Evolutionary conservation across 768 basidiomycete genomes (phyloP).

Genomic region (Mycena indigotica): DNA sequence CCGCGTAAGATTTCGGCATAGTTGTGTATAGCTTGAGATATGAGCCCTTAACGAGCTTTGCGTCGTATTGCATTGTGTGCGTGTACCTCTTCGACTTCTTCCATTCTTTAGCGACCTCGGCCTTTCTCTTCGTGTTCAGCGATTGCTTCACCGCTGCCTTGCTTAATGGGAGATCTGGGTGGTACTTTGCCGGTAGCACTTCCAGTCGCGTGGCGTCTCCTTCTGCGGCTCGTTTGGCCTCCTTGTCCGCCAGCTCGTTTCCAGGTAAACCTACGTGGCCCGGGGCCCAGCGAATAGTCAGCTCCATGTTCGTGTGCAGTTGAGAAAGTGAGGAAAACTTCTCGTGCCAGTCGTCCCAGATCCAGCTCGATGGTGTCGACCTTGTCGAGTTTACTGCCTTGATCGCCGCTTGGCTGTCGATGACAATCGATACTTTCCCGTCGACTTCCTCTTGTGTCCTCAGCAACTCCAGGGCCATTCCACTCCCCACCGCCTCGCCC

Average conservation of each 20-base stretch:
- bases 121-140: not conserved
- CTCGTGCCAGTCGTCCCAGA: conserved; percentile 3
- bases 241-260: conserved; percentile 25
- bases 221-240: conserved; percentile 21
- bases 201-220: not conserved
- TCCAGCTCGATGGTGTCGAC: conserved; percentile 3
- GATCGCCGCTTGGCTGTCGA: conserved; percentile 29
- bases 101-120: not conserved
- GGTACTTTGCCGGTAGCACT: not conserved
- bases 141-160: not conserved
- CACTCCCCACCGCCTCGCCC: conserved; percentile 25
- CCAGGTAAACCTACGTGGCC: conserved; percentile 23
- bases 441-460: not conserved
- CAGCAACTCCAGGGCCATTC: conserved; percentile 19
- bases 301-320: not conserved
- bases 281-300: conserved; percentile 23
- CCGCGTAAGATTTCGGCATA: conserved; percentile 19
- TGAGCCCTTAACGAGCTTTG: not conserved
- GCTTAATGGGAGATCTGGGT: conserved; percentile 6
- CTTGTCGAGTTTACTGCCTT: not conserved
- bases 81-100: conserved; percentile 1
- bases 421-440: not conserved
- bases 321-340: not conserved
- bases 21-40: not conserved
- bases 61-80: conserved; percentile 1